Conservation (phyloP, 75 land plant species). For the Cupressus sempervirens region DNA sequence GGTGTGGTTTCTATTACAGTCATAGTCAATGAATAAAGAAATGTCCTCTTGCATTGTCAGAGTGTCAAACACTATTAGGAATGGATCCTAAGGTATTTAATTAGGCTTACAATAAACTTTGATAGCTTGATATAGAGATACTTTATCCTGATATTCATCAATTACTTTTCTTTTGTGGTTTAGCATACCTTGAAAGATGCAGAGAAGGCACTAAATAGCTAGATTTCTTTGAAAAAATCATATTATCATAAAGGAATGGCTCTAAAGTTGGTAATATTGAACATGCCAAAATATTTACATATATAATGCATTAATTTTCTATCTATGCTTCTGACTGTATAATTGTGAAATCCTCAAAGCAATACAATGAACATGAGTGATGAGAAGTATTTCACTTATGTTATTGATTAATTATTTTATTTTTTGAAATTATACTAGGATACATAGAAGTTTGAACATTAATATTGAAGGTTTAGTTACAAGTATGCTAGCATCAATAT, state of each 20-base stretch:
- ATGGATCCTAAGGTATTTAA: conserved; percentile 80
- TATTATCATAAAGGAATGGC: conserved; percentile 74
- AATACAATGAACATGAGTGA: background rate
- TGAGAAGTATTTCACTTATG: background rate
- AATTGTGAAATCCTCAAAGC: background rate
- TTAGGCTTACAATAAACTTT: background rate
- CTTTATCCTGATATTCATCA: background rate
- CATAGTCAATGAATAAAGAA: conserved; percentile 55
- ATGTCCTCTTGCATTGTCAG: conserved; percentile 73
- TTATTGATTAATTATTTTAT: background rate
- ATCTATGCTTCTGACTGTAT: background rate
- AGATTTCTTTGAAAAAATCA: conserved; percentile 43
- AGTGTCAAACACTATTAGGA: conserved; percentile 66
- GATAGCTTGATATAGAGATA: conserved; percentile 6
- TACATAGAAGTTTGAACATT: background rate
- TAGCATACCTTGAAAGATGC: conserved; percentile 97
- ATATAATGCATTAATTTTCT: background rate
- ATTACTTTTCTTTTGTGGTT: conserved; percentile 2
- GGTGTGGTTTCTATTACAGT: conserved; percentile 31
- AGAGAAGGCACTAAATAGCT: conserved; percentile 55
- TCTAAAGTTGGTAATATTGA: conserved; percentile 58
- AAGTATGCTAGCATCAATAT: background rate
- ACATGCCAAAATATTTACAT: background rate
- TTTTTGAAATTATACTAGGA: background rate
- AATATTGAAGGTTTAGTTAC: background rate